These are phyloP conservation scores for Nigrospora oryzae DNA, from an alignment of 2,329 filamentous ascomycete genomes.

Conservation along the genomic window DNA sequence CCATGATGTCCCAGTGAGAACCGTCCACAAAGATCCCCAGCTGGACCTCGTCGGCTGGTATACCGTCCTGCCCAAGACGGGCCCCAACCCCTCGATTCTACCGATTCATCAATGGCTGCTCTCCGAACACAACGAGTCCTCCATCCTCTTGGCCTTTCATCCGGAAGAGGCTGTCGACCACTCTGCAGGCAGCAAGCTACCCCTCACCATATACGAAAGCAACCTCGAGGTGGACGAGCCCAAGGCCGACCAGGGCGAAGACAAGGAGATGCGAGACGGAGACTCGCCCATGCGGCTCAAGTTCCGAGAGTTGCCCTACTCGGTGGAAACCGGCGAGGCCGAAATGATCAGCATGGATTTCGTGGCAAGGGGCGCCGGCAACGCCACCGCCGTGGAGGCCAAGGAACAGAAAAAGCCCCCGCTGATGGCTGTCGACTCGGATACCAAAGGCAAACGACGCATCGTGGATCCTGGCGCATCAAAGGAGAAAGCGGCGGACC, in stretches of 20 bases:
- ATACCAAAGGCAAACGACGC: conserved; percentile 43
- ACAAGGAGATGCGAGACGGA: conserved; percentile 65
- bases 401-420: conserved; percentile 30
- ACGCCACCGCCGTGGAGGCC: conserved; percentile 54
- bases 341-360: conserved; percentile 98
- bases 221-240: conserved; percentile 63
- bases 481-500: conserved; percentile 16
- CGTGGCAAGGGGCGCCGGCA: conserved; percentile 76
- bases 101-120: conserved; percentile 74
- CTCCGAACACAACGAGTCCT: conserved; percentile 69
- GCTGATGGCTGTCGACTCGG: conserved; percentile 31
- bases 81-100: conserved; percentile 61
- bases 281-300: conserved; percentile 51
- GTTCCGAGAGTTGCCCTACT: conserved; percentile 79
- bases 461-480: conserved; percentile 22
- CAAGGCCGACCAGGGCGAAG: conserved; percentile 43
- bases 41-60: conserved; percentile 92
- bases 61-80: conserved; percentile 63
- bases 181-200: conserved; percentile 69
- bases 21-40: conserved; percentile 75
- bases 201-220: conserved; percentile 85
- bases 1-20: conserved; percentile 55
- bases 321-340: conserved; percentile 86
- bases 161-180: conserved; percentile 47
- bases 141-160: conserved; percentile 84